Evolutionary conservation across 805 yeast genomes (phyloP).

Genomic region (Ogataea degrootiae): DNA sequence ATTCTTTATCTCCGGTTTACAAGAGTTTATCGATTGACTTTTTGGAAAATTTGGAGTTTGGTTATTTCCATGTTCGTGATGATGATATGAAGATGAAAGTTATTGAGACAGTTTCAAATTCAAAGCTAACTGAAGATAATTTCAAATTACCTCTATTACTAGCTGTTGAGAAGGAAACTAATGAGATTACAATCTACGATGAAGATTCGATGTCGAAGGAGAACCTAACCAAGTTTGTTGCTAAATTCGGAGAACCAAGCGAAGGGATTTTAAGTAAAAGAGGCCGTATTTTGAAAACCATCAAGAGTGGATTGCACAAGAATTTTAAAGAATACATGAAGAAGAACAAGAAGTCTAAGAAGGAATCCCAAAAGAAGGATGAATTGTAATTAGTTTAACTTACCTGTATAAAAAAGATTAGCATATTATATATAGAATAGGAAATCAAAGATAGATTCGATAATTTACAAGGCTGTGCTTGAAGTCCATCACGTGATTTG

Average conservation of each 20-base stretch:
- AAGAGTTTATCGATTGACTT: slow-evolving; percentile 71
- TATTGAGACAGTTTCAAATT: slow-evolving; percentile 11
- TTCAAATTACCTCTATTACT: slow-evolving; percentile 21
- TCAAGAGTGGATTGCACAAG: slow-evolving; percentile 20
- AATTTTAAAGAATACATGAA: slow-evolving; percentile 20
- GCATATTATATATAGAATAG: not conserved
- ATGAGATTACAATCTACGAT: slow-evolving; percentile 16
- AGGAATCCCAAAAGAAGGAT: slow-evolving; percentile 11
- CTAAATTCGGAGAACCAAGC: slow-evolving; percentile 26
- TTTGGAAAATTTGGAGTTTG: slow-evolving; percentile 46
- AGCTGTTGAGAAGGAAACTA: slow-evolving; percentile 18
- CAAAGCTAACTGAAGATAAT: slow-evolving; percentile 7
- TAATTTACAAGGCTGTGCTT: not conserved
- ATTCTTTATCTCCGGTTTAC: slow-evolving; percentile 46
- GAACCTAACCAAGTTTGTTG: slow-evolving; percentile 29
- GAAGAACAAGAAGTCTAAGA: slow-evolving; percentile 13
- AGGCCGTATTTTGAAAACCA: slow-evolving; percentile 17
- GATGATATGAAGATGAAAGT: slow-evolving; percentile 22
- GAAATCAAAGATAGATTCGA: not conserved
- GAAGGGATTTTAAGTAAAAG: slow-evolving; percentile 33
- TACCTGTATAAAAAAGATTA: not conserved
- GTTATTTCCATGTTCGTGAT: slow-evolving; percentile 32
- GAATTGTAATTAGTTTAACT: slow-evolving; percentile 9
- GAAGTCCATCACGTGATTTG: too few species aligned
- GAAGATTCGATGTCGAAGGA: slow-evolving; percentile 30